phyloP scores from a whole-genome alignment of 2,329 filamentous ascomycete species.

The Stachybotrys chlorohalonatus region DNA sequence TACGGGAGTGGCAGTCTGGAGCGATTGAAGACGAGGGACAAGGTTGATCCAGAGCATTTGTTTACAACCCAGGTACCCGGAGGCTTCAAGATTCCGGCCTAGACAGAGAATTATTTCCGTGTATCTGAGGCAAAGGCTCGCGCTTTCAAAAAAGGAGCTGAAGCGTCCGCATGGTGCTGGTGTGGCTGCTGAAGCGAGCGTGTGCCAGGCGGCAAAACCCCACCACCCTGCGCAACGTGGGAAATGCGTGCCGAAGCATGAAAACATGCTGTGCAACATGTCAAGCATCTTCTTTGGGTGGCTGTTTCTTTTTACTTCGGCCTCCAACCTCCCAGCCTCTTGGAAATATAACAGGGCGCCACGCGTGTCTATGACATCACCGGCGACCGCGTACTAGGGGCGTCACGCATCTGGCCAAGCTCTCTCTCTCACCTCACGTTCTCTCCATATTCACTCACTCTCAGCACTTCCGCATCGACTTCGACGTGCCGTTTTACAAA shows the following conservation, averaged over 20 bases:
- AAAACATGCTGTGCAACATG: too few species aligned
- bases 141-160: too few species aligned
- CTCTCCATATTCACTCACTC: not conserved
- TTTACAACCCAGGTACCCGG: not conserved
- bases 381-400: not conserved
- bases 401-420: not conserved
- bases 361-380: constrained; percentile 1
- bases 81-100: not conserved
- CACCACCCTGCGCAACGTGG: too few species aligned
- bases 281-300: too few species aligned
- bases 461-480: not conserved
- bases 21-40: not conserved
- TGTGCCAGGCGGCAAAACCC: too few species aligned
- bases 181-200: too few species aligned
- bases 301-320: not conserved
- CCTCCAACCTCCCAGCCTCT: not conserved
- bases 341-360: not conserved
- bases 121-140: too few species aligned
- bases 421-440: not conserved
- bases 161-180: too few species aligned
- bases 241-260: too few species aligned
- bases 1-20: not conserved
- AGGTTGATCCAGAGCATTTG: not conserved
- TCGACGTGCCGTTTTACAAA: not conserved
- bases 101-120: too few species aligned